Base-by-base conservation (phyloP, 2,329 filamentous ascomycete genomes). In the Pseudogymnoascus sp. region DNA sequence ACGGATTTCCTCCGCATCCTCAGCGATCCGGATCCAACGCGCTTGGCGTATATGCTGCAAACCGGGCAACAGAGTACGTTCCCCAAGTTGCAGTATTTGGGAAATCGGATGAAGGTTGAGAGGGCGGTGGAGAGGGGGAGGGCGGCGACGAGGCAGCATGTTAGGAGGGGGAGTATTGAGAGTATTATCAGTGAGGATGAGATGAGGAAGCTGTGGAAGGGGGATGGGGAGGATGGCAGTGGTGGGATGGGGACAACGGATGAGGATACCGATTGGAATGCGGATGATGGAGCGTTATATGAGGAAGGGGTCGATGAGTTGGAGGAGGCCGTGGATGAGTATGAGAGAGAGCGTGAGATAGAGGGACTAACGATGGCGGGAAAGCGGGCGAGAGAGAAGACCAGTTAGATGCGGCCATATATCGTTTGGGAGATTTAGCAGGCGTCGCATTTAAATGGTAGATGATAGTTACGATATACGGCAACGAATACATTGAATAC, bases 1-100 rank as follows among this genome's bases (percentile, higher is more conserved):
- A 88, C 86, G 1, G 95, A 99, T 76, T 96, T 97, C 73, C 86
- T 83, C 73, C 85, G 90, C 69, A 96, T 99, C 66, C 81, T 99
- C 1, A 86, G 87, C 0, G 95, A 99, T 72, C 95, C 95, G 0
- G 87, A 85, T 45, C 79, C 87, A 2, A 79, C 86, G 60, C 82
- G 92, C 3, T 78, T 99, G 10, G 91, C 89, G 5, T 83, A 89
- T 39, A 97, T 97, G 93, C 84, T 99, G 12, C 89, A 92, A 66
- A 89, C 91, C 64, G 95, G 95, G 18, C 89, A 96, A 74, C 90
- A 95, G 75, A 92, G 89, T 67, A 86, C 89, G 0, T 99, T 96
- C 73, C 91, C 95, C 0, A 96, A 95, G 73, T 80, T 99, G 61
- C 90, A 95, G 72, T 99, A 97, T 72, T 85, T 97, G 65, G 85